Evolutionary conservation across 192 early-diverging fungal species (phyloP), one percentile per base, ranked within the genome.

Genomic region (Coemansia sp.): DNA sequence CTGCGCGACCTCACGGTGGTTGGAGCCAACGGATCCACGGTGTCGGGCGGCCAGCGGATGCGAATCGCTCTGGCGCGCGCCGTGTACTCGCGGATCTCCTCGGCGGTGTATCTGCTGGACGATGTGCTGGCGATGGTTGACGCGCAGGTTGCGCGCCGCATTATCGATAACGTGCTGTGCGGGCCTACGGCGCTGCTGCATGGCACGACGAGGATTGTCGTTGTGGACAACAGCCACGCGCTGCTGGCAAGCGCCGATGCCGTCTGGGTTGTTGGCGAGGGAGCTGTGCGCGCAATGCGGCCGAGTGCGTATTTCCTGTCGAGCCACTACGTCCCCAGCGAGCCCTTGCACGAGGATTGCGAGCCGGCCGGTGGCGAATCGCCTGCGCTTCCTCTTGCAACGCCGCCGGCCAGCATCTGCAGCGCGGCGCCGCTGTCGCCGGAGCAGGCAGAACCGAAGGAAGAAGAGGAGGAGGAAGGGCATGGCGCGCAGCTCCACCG

Each of bases 81-180:
- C 4, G 84, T 92, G 0, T 95, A 97, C 75, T 71, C 74, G 7
- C 75, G 77, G 79, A 77, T 88, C 9, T 89, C 91, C 17, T 8
- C 25, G 20, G 87, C 93, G 37, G 87, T 94, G 43, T 83, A 89
- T 5, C 73, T 95, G 12, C 69, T 96, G 0, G 92, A 92, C 65
- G 88, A 92, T 51, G 77, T 89, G 2, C 64, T 92, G 53, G 75
- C 87, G 2, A 87, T 91, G 8, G 88, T 90, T 0, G 88, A 88
- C 59, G 87, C 84, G 2, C 75, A 82, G 40, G 88, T 90, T 5
- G 77, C 75, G 14, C 83, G 76, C 19, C 76, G 76, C 5, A 58
- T 90, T 5, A 79, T 90, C 25, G 81, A 84, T 8, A 22, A 76
- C 61, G 90, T 91, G 45, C 63, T 98, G 63, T 85, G 85, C 13